These are phyloP conservation scores for Pilatotrama ljubarskyi DNA, from an alignment of 768 basidiomycete species.

Conservation along the genomic window DNA sequence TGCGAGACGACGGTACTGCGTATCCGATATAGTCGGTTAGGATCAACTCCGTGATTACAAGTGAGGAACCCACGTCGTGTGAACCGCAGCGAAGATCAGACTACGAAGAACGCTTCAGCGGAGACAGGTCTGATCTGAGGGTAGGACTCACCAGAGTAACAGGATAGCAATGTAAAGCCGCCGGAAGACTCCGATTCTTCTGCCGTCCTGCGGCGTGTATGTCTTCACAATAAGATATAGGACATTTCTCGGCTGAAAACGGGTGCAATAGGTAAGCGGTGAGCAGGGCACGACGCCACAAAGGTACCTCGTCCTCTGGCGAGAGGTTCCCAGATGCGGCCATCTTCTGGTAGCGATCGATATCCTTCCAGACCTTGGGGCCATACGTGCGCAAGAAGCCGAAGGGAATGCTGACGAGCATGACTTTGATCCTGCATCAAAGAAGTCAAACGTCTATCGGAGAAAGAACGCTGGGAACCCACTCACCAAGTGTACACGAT, in stretches of 20 bases:
- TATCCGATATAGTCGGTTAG: background rate
- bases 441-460: conserved; percentile 12
- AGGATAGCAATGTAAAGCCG: conserved; percentile 30
- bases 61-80: conserved; percentile 33
- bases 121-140: background rate
- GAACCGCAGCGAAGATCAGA: conserved; percentile 38
- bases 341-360: conserved; percentile 21
- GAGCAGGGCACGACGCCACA: background rate
- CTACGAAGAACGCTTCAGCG: conserved; percentile 18
- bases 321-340: conserved; percentile 8
- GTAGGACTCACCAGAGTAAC: conserved; percentile 28
- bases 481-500: conserved; percentile 29
- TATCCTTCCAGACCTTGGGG: conserved; percentile 20
- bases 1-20: conserved; percentile 35
- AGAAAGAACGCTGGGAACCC: background rate
- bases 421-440: conserved; percentile 23
- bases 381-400: conserved; percentile 22
- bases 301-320: conserved; percentile 15
- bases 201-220: conserved; percentile 7
- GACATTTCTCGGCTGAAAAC: conserved; percentile 18
- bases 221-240: conserved; percentile 23
- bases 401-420: conserved; percentile 23
- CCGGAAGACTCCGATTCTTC: conserved; percentile 16
- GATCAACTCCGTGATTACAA: background rate
- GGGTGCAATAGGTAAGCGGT: background rate